Evolutionary conservation across 225 moss, liverwort and hornwort genomes (phyloP).

Genomic region (Pseudoscleropodium purum): DNA sequence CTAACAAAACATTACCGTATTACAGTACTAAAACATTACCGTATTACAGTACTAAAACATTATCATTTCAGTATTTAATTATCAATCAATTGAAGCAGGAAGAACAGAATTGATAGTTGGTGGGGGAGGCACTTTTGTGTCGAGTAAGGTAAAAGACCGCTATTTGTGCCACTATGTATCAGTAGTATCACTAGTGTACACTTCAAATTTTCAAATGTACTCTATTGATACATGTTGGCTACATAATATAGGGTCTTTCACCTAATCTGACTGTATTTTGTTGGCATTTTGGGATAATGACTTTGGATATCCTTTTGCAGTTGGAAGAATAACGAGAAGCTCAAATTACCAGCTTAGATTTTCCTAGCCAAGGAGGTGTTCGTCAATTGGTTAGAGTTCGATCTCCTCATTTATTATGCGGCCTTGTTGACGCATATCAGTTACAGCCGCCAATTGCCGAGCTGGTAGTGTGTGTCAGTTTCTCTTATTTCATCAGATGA

Average conservation of each 20-base stretch:
- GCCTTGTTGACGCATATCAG: conserved; percentile 1
- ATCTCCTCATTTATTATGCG: not conserved
- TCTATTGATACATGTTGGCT: not conserved
- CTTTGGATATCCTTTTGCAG: conserved; percentile 14
- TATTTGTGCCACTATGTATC: not conserved
- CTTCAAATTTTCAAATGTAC: not conserved
- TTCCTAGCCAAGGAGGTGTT: not conserved
- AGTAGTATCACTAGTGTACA: not conserved
- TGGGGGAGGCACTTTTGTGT: not conserved
- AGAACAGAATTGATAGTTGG: not conserved
- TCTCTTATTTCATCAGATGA: not conserved
- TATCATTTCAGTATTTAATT: not conserved
- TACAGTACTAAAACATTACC: not conserved
- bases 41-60: not conserved
- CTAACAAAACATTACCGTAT: not conserved
- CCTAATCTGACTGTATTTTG: not conserved
- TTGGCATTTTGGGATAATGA: not conserved
- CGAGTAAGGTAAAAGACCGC: not conserved
- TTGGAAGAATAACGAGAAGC: conserved; percentile 60
- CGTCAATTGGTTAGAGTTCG: not conserved
- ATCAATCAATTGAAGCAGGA: not conserved
- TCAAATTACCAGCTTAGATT: conserved; percentile 47
- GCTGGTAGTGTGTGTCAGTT: conserved; percentile 1
- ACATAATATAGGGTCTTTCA: not conserved
- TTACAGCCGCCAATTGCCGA: conserved; percentile 33